Base-by-base conservation (phyloP, 1,284 basidiomycete species). In the Sanghuangporus sanghuang region DNA sequence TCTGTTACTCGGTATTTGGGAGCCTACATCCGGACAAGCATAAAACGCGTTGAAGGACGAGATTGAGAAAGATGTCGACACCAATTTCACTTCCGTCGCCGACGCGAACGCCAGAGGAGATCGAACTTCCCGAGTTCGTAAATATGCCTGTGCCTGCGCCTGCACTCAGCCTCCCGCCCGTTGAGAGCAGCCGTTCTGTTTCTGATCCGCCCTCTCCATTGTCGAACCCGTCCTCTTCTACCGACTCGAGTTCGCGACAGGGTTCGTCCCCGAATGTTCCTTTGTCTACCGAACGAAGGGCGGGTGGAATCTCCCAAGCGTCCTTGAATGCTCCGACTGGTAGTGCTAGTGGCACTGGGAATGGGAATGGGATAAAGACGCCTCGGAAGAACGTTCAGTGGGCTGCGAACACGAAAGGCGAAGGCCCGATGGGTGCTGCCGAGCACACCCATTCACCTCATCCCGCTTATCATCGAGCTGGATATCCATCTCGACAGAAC, bases 331-430 rank as follows among this genome's bases (percentile, higher is more conserved):
- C 53, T 35, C 35, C 27, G 5, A 14, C 27, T 11, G 23, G 27
- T 27, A 32, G 53, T 36, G 27, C 27, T 32, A 54, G 53, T 38
- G 53, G 32, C 8, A 54, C 35, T 18, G 53, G 53, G 16, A 32
- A 6, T n/a, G 59, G 50, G 7, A 38, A 3, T 1, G 78, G 77
- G 39, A 69, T 67, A 48, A 78, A 79, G 67, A 80, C 79, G 4
- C 79, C 79, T 4, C 76, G 79, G 27, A 81, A 78, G 68, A 57
- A 57, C 48, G 79, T 82, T 3, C 80, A 81, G 68, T 82, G 81
- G 81, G 71, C 77, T 16, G 64, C 56, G 35, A 62, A 54, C 32
- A 65, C 64, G 9, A 65, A 62, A 38, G 64, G 64, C 27, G 63
- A 64, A 32, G 58, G 63, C 6, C 64, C 59, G 11, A 58, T 62